Evolutionary conservation across 768 basidiomycete genomes (phyloP).

Genomic region (Panaeolus cyanescens): DNA sequence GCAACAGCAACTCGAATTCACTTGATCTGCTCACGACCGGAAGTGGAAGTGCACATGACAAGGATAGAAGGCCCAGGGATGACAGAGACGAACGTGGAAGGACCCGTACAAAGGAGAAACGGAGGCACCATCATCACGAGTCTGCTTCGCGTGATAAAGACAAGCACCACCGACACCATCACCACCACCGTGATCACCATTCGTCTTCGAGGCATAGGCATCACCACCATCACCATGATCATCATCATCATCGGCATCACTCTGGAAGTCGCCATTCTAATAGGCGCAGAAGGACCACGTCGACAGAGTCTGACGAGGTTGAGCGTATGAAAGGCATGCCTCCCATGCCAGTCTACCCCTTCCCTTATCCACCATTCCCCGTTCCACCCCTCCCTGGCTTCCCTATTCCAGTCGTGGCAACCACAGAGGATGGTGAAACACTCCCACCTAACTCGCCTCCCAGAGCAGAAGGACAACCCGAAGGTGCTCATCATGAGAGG

Average conservation of each 20-base stretch:
- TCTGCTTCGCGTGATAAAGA: slow-evolving; percentile 17
- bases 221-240: slow-evolving; percentile 4
- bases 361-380: slow-evolving; percentile 22
- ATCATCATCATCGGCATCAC: slow-evolving; percentile 17
- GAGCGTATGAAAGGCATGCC: slow-evolving; percentile 17
- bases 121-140: slow-evolving; percentile 7
- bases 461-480: slow-evolving; percentile 20
- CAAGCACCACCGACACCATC: slow-evolving; percentile 21
- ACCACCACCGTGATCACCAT: slow-evolving; percentile 21
- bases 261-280: slow-evolving; percentile 16
- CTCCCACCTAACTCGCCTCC: slow-evolving; percentile 14
- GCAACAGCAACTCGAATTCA: slow-evolving; percentile 21
- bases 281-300: slow-evolving; percentile 9
- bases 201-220: slow-evolving; percentile 8
- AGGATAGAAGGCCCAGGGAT: slow-evolving; percentile 19
- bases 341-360: slow-evolving; percentile 29
- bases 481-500: slow-evolving; percentile 14
- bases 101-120: slow-evolving; percentile 12
- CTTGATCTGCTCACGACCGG: slow-evolving; percentile 35
- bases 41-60: slow-evolving; percentile 16
- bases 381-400: slow-evolving; percentile 30
- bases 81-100: slow-evolving; percentile 17
- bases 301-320: slow-evolving; percentile 15
- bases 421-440: slow-evolving; percentile 3
- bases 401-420: slow-evolving; percentile 15